Evolutionary conservation across 805 yeast genomes (phyloP).

Genomic region (Kodamaea jinghongensis): DNA sequence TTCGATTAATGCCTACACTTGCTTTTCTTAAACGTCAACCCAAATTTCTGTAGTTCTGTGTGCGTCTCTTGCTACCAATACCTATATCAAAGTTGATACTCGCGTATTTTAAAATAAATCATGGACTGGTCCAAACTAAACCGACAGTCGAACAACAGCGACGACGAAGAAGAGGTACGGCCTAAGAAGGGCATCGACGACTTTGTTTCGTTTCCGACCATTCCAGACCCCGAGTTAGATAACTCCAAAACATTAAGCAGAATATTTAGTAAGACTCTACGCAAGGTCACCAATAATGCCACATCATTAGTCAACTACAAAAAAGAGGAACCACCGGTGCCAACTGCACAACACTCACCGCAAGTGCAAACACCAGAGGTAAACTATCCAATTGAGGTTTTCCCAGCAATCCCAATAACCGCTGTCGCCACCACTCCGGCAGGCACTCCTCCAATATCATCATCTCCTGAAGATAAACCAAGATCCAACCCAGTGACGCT

Average conservation of each 20-base stretch:
- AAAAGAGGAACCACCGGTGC: conserved; percentile 2
- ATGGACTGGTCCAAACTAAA: too few species aligned
- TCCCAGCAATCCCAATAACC: background rate
- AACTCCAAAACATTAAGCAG: conserved; percentile 32
- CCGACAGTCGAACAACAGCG: conserved; percentile 12
- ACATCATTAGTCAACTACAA: conserved; percentile 18
- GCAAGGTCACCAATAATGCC: conserved; percentile 45
- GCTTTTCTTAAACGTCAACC: too few species aligned
- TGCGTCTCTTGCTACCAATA: too few species aligned
- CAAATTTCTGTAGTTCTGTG: too few species aligned
- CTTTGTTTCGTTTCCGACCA: conserved; percentile 41
- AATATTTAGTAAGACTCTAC: conserved; percentile 35
- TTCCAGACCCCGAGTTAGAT: conserved; percentile 42
- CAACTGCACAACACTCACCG: background rate
- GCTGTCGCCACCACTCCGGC: background rate
- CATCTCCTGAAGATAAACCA: background rate
- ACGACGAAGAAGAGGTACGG: conserved; percentile 11
- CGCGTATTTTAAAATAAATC: too few species aligned
- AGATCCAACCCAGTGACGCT: background rate
- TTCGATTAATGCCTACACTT: too few species aligned
- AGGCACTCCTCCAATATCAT: background rate
- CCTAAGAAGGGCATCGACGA: conserved; percentile 19
- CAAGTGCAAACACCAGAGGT: background rate
- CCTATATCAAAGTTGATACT: too few species aligned
- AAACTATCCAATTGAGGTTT: too few species aligned